These are phyloP conservation scores for Podila minutissima DNA, from an alignment of 192 early-diverging fungal species.

Conservation along the genomic window DNA sequence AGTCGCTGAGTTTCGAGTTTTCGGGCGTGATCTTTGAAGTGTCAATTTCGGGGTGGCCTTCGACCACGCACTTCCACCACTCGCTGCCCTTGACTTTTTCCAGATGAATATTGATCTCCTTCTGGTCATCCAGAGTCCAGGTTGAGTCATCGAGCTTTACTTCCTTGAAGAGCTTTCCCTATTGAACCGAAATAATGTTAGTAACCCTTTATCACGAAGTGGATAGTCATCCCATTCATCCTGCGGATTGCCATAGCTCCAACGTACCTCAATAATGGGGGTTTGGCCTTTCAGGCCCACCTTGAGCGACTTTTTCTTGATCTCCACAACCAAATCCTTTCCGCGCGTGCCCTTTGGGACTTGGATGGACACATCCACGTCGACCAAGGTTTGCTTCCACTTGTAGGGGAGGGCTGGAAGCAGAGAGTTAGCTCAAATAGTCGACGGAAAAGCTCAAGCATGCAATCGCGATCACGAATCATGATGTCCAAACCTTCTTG, in stretches of 20 bases:
- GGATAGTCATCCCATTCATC: slow-evolving; percentile 10
- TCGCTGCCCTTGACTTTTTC: slow-evolving; percentile 85
- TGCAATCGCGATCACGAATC: no score
- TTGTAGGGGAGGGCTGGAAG: slow-evolving; percentile 70
- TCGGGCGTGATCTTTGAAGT: slow-evolving; percentile 91
- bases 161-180: slow-evolving; percentile 77
- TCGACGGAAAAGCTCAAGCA: no score
- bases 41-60: slow-evolving; percentile 83
- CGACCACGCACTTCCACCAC: slow-evolving; percentile 93
- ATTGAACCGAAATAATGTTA: not conserved
- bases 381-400: slow-evolving; percentile 87
- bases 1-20: slow-evolving; percentile 85
- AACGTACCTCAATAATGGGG: slow-evolving; percentile 73
- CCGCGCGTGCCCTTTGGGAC: slow-evolving; percentile 79
- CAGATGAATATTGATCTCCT: slow-evolving; percentile 79
- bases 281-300: slow-evolving; percentile 77
- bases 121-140: slow-evolving; percentile 81
- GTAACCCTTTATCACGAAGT: no score
- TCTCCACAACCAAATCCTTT: slow-evolving; percentile 70
- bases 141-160: slow-evolving; percentile 83
- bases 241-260: no score
- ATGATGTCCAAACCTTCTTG: slow-evolving; percentile 52
- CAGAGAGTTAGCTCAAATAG: not conserved
- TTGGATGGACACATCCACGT: slow-evolving; percentile 79
- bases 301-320: slow-evolving; percentile 73